Evolutionary conservation across 225 moss, liverwort and hornwort species (phyloP).

Genomic region (Bryoerythrophyllum caledonicum): DNA sequence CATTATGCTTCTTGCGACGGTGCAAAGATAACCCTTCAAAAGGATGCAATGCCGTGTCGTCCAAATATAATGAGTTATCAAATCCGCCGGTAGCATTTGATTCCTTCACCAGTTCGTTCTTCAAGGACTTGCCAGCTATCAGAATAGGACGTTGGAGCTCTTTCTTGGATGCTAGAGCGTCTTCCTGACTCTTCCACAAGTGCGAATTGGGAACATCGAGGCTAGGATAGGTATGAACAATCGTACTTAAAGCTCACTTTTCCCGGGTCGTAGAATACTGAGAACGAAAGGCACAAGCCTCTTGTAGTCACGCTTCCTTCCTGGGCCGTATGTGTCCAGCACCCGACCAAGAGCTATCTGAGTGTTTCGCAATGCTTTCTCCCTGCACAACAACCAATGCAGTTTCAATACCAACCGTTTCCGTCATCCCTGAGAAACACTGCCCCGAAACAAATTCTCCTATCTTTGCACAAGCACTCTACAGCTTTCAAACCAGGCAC

Average conservation of each 20-base stretch:
- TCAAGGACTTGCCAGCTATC: conserved; percentile 10
- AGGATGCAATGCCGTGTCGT: neutral
- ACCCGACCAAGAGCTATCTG: conserved; percentile 93
- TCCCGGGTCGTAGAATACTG: conserved; percentile 51
- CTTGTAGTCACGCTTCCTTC: conserved; percentile 96
- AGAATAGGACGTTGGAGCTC: conserved; percentile 7
- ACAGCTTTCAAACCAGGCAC: conserved; percentile 5
- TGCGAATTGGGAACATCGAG: neutral
- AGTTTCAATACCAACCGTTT: conserved; percentile 17
- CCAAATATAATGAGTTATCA: neutral
- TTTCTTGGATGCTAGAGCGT: neutral
- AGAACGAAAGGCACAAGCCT: conserved; percentile 94
- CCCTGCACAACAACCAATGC: conserved; percentile 43
- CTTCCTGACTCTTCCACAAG: conserved; percentile 6
- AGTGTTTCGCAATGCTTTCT: conserved; percentile 90
- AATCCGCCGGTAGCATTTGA: conserved; percentile 9
- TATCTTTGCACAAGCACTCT: neutral
- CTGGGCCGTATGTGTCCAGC: conserved; percentile 94
- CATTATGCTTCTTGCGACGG: neutral
- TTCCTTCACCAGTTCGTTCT: conserved; percentile 8
- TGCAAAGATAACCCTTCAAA: neutral
- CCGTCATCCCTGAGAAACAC: neutral
- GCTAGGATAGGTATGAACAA: conserved; percentile 12
- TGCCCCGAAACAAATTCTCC: neutral
- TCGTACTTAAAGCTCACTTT: conserved; percentile 34